Evolutionary conservation across 2,329 filamentous ascomycete genomes (phyloP).

Genomic region (Hortaea werneckii): DNA sequence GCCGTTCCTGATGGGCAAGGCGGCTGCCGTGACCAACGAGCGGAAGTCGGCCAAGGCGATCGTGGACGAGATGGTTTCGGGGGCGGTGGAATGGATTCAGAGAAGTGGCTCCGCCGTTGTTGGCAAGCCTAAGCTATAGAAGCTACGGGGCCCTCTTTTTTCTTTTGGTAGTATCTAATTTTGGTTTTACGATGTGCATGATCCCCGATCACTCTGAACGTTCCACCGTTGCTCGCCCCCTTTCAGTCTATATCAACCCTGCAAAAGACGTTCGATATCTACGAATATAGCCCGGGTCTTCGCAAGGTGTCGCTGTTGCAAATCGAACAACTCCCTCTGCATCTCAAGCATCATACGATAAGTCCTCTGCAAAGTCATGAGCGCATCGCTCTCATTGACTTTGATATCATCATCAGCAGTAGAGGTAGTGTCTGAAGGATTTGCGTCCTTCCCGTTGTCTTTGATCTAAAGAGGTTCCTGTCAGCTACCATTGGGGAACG

Average conservation of each 20-base stretch:
- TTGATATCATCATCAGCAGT: no score
- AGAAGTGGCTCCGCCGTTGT: constrained; percentile 19
- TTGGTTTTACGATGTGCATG: neutral
- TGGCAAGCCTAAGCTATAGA: constrained; percentile 28
- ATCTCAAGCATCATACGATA: neutral
- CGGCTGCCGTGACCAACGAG: constrained; percentile 85
- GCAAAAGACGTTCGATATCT: neutral
- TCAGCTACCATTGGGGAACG: no score
- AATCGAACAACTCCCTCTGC: neutral
- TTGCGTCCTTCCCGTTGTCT: no score
- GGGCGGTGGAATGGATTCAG: constrained; percentile 44
- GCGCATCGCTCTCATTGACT: no score
- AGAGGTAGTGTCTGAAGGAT: no score
- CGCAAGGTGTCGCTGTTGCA: neutral
- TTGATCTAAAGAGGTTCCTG: no score
- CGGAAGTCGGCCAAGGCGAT: constrained; percentile 84
- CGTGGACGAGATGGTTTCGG: constrained; percentile 83
- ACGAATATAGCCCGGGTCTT: neutral
- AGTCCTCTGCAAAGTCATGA: neutral
- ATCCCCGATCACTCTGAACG: neutral
- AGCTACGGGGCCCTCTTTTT: neutral
- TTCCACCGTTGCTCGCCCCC: neutral
- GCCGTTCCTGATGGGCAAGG: constrained; percentile 94
- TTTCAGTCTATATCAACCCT: neutral
- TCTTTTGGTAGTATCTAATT: neutral